Base-by-base conservation (phyloP, 208 protist species). In the Phytomonas serpens region DNA sequence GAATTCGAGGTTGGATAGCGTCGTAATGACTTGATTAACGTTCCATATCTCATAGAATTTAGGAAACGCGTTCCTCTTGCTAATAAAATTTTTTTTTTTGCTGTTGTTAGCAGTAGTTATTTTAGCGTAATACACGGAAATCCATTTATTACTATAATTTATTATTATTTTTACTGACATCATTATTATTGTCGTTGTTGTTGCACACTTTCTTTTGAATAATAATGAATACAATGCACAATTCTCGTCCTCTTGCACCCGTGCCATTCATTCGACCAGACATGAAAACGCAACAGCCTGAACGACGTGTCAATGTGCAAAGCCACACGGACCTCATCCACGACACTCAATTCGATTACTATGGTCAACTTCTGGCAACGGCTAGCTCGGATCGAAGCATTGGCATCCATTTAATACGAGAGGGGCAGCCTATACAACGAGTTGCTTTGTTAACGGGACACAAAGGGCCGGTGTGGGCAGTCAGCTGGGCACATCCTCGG, bases 331-430 rank as follows among this genome's bases (percentile, higher is more conserved):
- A 98, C 73, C 81, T 97, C 51, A 87, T 97, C 66, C 98, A 99
- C 76, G 98, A 99, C 81, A 95, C 92, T 13, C 97, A 99, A 86
- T 92, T 99, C 64, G 97, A 99, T 80, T 99, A 98, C 80, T 99
- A 99, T 79, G 97, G 97, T 19, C 88, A 98, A 74, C 77, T 92
- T n/a, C 81, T 99, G n/a, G 98, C 98, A 9, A 99, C 98, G 4
- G 97, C 94, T 64, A 99, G 97, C 34, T 98, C 97, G 0, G 98
- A 99, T 76, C 80, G 92, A 37, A 93, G 93, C n/a, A 92, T 99
- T 33, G 95, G 95, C 72, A 95, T 99, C 61, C 98, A 99, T 79
- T 81, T 97, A 23, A 87, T 97, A 19, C 79, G 72, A 40, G 74
- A 69, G 4, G 88, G 72, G 34, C 67, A 83, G 16, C 72, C 87